phyloP scores from a whole-genome alignment of 805 yeast genomes.

The Nakazawaea molendinolei region DNA sequence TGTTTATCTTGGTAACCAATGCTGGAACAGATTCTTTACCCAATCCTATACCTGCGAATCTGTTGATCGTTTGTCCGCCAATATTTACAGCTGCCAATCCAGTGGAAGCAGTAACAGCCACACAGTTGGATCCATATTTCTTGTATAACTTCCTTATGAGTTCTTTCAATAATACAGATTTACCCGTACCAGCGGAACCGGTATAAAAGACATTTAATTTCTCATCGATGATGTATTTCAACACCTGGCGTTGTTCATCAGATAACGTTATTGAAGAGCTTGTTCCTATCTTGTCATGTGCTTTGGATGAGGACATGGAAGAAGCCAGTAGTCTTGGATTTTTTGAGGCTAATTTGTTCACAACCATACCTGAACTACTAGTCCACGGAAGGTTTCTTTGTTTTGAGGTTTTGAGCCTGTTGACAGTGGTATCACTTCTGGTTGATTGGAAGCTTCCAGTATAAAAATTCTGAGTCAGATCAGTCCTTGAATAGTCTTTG shows the following conservation, averaged over 20 bases:
- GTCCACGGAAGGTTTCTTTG: slow-evolving; percentile 8
- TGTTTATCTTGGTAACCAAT: slow-evolving; percentile 42
- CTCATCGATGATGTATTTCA: slow-evolving; percentile 44
- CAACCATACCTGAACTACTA: neutral
- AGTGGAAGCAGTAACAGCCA: slow-evolving; percentile 92
- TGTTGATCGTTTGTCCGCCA: slow-evolving; percentile 84
- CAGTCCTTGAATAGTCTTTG: neutral
- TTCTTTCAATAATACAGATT: slow-evolving; percentile 60
- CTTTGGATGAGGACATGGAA: neutral
- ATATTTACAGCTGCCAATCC: slow-evolving; percentile 94
- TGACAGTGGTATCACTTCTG: neutral
- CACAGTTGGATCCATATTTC: slow-evolving; percentile 38
- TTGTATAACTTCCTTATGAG: slow-evolving; percentile 48
- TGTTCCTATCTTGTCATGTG: slow-evolving; percentile 1
- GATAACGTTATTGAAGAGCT: neutral
- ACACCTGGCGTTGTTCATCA: slow-evolving; percentile 32
- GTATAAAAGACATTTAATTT: slow-evolving; percentile 61
- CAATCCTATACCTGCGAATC: slow-evolving; percentile 80
- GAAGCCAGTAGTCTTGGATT: slow-evolving; percentile 8
- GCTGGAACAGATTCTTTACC: slow-evolving; percentile 47
- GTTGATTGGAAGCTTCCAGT: neutral
- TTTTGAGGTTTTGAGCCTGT: neutral
- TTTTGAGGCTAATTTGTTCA: slow-evolving; percentile 6
- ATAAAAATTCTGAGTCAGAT: no score
- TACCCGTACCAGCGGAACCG: slow-evolving; percentile 88